Base-by-base conservation (phyloP, 2,329 filamentous ascomycete species). In the Emmonsia crescens region DNA sequence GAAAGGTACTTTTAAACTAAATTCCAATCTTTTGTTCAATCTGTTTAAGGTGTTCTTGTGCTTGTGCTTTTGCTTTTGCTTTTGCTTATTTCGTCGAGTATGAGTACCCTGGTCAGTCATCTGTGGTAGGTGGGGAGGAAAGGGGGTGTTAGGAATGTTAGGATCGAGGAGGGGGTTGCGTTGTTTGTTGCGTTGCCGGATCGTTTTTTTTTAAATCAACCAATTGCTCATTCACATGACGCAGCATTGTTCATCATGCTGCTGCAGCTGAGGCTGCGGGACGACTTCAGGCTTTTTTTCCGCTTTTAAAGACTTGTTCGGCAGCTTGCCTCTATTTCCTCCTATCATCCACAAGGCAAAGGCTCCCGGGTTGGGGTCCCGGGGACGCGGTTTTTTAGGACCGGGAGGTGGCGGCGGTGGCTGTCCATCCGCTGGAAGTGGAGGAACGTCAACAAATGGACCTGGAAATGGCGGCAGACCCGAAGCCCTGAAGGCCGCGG, bases 281-380 rank as follows among this genome's bases (percentile, higher is more conserved):
- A 69, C 66, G 64, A 69, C 66, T 69, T 76, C 74, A 72, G 75
- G 72, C 74, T 77, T 79, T 75, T 78, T 78, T 73, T 71, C 73
- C 71, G 66, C 72, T 74, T 79, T 80, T 75, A 74, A 75, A 72
- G 73, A 66, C 71, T 74, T 69, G 64, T 68, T 69, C n/a, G 66
- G 59, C 54, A 67, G 68, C 51, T 65, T 64, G 56, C 67, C 65
- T 59, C 49, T 36, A 31, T 52, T 72, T 49, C 77, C 77, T 49
- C 77, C 77, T 57, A 76, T 70, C 75, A 79, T 75, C 77, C 77
- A 79, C 67, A 71, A 71, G 2, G 76, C 73, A 63, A 79, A 75
- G 21, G 72, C 71, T 16, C 72, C 69, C 21, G 74, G 74, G 55
- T 71, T 68, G 4, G 62, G 62, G 38, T 63, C 66, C 60, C 67